These are phyloP conservation scores for Pestalotiopsis sp. DNA, from an alignment of 2,329 filamentous ascomycete genomes.

Conservation along the genomic window DNA sequence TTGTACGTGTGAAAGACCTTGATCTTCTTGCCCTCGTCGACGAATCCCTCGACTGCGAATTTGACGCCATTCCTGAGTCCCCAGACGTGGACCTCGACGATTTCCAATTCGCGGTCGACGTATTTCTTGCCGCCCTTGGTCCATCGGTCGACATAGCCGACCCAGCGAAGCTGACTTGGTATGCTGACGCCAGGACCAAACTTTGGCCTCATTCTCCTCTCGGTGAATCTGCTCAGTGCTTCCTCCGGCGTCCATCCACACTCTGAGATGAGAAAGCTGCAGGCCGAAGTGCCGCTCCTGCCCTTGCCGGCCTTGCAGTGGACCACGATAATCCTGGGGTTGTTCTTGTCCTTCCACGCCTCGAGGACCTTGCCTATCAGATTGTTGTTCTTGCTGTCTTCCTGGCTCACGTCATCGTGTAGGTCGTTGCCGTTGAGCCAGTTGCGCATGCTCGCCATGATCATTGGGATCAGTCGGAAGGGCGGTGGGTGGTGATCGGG, in stretches of 20 bases:
- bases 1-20: constrained; percentile 80
- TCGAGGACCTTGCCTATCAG: constrained; percentile 25
- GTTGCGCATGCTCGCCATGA: constrained; percentile 89
- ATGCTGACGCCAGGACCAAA: constrained; percentile 93
- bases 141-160: constrained; percentile 90
- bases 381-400: constrained; percentile 20
- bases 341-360: constrained; percentile 35
- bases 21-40: constrained; percentile 87
- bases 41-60: constrained; percentile 80
- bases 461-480: constrained; percentile 83
- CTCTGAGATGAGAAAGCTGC: constrained; percentile 88
- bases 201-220: constrained; percentile 82
- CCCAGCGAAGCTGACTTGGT: constrained; percentile 85
- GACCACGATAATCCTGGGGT: constrained; percentile 76
- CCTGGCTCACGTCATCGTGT: constrained; percentile 26
- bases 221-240: constrained; percentile 65
- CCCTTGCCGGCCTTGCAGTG: constrained; percentile 99
- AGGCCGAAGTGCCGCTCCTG: constrained; percentile 83
- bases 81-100: constrained; percentile 89
- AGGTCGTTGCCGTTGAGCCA: constrained; percentile 67
- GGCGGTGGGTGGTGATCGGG: constrained; percentile 97
- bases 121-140: constrained; percentile 75
- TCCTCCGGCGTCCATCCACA: constrained; percentile 62
- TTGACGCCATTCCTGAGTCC: constrained; percentile 86
- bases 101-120: constrained; percentile 78